These are phyloP conservation scores for Naumovozyma castellii DNA, from an alignment of 805 yeast species.

Conservation along the genomic window DNA sequence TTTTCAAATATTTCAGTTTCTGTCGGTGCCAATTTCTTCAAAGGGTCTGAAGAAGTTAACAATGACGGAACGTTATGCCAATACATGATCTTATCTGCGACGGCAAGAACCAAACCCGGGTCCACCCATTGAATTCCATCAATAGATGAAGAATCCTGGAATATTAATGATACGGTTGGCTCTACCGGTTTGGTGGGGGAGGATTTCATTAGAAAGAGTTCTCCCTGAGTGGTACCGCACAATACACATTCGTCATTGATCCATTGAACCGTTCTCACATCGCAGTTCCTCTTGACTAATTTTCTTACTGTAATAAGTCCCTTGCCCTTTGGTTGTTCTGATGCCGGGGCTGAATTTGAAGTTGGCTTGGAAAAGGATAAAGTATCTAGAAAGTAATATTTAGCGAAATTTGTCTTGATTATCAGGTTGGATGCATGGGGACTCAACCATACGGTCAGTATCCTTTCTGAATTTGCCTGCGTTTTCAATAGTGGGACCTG, in stretches of 20 bases:
- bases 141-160: slow-evolving; percentile 6
- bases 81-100: slow-evolving; percentile 14
- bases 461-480: slow-evolving; percentile 13
- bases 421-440: slow-evolving; percentile 15
- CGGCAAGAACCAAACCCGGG: slow-evolving; percentile 12
- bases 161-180: not conserved
- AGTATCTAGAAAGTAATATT: slow-evolving; percentile 16
- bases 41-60: slow-evolving; percentile 9
- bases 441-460: slow-evolving; percentile 20
- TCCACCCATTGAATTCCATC: slow-evolving; percentile 19
- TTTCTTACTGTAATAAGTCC: slow-evolving; percentile 8
- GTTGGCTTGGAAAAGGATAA: not conserved
- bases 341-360: too few species aligned
- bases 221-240: slow-evolving; percentile 20
- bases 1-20: slow-evolving; percentile 33
- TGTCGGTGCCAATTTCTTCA: slow-evolving; percentile 21
- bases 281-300: slow-evolving; percentile 17
- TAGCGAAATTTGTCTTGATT: slow-evolving; percentile 26
- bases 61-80: slow-evolving; percentile 11
- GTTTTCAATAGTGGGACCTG: slow-evolving; percentile 24
- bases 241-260: slow-evolving; percentile 9
- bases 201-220: slow-evolving; percentile 8
- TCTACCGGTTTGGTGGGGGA: not conserved
- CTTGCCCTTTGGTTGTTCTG: too few species aligned
- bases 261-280: slow-evolving; percentile 20